Base-by-base conservation (phyloP, 2,329 filamentous ascomycete species). In the Ophiosphaerella herpotricha region DNA sequence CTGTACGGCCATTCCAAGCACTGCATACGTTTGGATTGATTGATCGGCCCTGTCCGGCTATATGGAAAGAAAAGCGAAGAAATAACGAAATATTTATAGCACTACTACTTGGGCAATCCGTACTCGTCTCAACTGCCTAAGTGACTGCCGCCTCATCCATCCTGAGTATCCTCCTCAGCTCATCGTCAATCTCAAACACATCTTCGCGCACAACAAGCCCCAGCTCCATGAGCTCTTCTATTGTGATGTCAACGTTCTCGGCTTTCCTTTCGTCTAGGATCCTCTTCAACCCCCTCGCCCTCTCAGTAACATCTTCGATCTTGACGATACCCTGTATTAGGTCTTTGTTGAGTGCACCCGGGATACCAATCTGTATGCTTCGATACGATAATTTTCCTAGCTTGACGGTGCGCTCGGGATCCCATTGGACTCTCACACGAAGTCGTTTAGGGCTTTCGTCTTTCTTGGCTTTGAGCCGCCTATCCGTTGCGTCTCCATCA, bases 341-440 rank as follows among this genome's bases (percentile, higher is more conserved):
- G 24, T 60, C 68, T 24, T 68, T 65, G 31, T 77, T 77, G 43
- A 83, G 56, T 1, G 64, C 66, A 2, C 68, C 75, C 1, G 80
- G 77, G n/a, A 86, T 78, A 1, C 84, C 84, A 54, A 86, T 81
- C 73, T 87, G 84, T 26, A 87, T 82, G 60, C 82, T 85, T 36
- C 84, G 72, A 61, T 82, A 78, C 7, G 60, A 65, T 43, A 85
- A 53, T 53, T 71, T 74, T 9, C 66, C 76, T 9, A 85, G 63
- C 32, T 66, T 63, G 1, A 78, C 65, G 21, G 75, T 74, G 16
- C 85, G 63, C 62, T 87, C 85, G 0, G 84, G 84, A 66, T 87
- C 85, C 84, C 85, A 87, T 63, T 86, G 84, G 7, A 86, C 75
- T n/a, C 79, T 75, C 0, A 86, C 82, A 14, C 66, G 46, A 14